Evolutionary conservation across 768 basidiomycete species (phyloP), one percentile per base, ranked within the genome.

Genomic region (Mycena latifolia): DNA sequence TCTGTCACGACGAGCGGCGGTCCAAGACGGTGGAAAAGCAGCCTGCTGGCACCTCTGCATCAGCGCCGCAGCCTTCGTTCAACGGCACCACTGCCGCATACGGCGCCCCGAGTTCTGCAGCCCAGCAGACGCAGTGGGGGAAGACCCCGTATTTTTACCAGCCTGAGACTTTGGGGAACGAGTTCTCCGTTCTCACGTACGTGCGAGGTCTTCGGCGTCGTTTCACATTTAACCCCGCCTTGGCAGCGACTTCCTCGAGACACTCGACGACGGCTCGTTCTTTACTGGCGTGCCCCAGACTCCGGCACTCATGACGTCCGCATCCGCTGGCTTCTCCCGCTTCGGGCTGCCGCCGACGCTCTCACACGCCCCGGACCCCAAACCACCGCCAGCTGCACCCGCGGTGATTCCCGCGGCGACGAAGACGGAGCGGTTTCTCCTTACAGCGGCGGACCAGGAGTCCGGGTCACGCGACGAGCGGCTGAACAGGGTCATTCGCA

Each of bases 401-500:
- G 82, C 86, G 5, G 85, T 93, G 5, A 83, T 94, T 2, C 91
- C 91, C 0, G 86, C 91, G 0, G 89, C 91, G 17, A 92, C 87
- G 1, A 92, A 91, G 74, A 92, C 94, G 0, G 97, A 99, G 76
- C 87, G 85, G 53, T 99, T 96, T 79, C 83, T 98, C 65, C 82
- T 98, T 25, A 96, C 94, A 0, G 96, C 97, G 5, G 97, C 97
- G 0, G 97, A 98, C 77, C 96, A 98, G 73, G 93, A 92, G 58
- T 88, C 92, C 1, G 96, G 96, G 0, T 92, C 95, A 25, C 84
- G 97, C 46, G 93, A 96, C 71, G 94, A 97, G 70, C 89, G 96
- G 1, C 79, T 99, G 55, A 93, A 91, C 70, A 86, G 93, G 63
- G 97, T 98, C 69, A 99, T 98, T 70, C 87, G 92, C 70, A 95